Evolutionary conservation across 2,329 filamentous ascomycete genomes (phyloP).

Genomic region (Corinectria fuckeliana): DNA sequence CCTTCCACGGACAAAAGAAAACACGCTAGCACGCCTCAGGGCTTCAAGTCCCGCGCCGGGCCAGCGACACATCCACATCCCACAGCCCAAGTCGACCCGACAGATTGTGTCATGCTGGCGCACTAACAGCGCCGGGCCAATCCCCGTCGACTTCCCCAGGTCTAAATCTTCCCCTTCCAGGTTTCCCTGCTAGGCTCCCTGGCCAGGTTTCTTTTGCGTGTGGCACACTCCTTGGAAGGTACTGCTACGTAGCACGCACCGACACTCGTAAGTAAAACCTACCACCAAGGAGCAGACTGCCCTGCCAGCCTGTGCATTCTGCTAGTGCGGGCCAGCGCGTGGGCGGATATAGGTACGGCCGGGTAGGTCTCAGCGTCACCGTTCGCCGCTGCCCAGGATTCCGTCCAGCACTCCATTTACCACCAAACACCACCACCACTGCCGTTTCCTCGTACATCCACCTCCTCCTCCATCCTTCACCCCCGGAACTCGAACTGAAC

Average conservation of each 20-base stretch:
- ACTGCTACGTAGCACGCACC: neutral
- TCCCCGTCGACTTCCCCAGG: slow-evolving; percentile 38
- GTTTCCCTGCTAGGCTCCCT: slow-evolving; percentile 25
- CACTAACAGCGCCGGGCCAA: slow-evolving; percentile 38
- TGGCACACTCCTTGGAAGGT: neutral
- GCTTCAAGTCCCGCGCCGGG: slow-evolving; percentile 14
- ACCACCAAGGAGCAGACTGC: no score
- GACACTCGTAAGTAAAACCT: no score
- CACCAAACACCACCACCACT: slow-evolving; percentile 31
- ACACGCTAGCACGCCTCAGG: slow-evolving; percentile 20
- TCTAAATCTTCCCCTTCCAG: slow-evolving; percentile 35
- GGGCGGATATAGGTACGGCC: slow-evolving; percentile 39
- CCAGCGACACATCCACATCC: slow-evolving; percentile 17
- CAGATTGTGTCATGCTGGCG: slow-evolving; percentile 44
- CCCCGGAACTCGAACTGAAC: slow-evolving; percentile 7
- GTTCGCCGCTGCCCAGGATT: slow-evolving; percentile 16
- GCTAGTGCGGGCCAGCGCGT: slow-evolving; percentile 4
- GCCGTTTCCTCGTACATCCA: slow-evolving; percentile 31
- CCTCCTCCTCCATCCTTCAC: slow-evolving; percentile 20
- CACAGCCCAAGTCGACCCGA: slow-evolving; percentile 37
- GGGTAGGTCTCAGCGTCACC: slow-evolving; percentile 36
- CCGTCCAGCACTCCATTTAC: slow-evolving; percentile 21
- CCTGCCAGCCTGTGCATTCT: neutral
- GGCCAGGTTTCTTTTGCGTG: slow-evolving; percentile 29
- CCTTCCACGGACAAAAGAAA: neutral